Conservation (phyloP, 2,329 filamentous ascomycete genomes). For the Tolypocladium paradoxum region DNA sequence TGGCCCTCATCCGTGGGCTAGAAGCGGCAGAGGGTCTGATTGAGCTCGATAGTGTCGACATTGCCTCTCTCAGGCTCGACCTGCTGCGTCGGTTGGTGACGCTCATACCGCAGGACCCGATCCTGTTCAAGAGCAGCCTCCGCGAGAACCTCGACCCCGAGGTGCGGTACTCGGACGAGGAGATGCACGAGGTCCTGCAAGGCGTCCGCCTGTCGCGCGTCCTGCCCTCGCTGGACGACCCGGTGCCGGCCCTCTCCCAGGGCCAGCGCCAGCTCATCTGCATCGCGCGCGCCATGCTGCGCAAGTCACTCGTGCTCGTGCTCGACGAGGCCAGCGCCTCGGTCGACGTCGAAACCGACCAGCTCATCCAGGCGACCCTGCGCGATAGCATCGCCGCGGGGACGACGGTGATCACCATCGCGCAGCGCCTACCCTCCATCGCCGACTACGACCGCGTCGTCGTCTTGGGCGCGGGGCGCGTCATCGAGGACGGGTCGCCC, state of each 20-base stretch:
- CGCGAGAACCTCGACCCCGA: slow-evolving; percentile 39
- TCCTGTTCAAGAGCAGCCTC: slow-evolving; percentile 48
- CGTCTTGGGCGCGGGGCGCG: slow-evolving; percentile 61
- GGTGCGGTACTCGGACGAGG: slow-evolving; percentile 16
- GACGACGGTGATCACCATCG: slow-evolving; percentile 62
- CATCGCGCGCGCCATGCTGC: slow-evolving; percentile 57
- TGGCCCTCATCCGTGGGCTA: slow-evolving; percentile 22
- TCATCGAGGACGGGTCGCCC: slow-evolving; percentile 38
- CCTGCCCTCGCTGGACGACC: background rate
- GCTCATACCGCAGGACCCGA: slow-evolving; percentile 52
- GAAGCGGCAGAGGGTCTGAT: background rate
- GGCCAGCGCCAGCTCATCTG: slow-evolving; percentile 65
- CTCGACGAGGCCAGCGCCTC: slow-evolving; percentile 65
- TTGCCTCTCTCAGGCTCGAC: slow-evolving; percentile 19
- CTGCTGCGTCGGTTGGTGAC: slow-evolving; percentile 37
- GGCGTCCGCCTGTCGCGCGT: background rate
- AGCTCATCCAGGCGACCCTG: slow-evolving; percentile 59
- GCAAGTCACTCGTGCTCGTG: slow-evolving; percentile 58
- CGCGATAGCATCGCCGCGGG: slow-evolving; percentile 50
- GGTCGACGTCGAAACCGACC: slow-evolving; percentile 63
- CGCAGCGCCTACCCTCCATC: slow-evolving; percentile 46
- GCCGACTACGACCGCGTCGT: slow-evolving; percentile 63
- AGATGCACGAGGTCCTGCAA: background rate
- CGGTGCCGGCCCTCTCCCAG: slow-evolving; percentile 36
- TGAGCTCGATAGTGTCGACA: slow-evolving; percentile 26